Evolutionary conservation across 2,329 filamentous ascomycete species (phyloP), one percentile per base, ranked within the genome.

Genomic region (Stylonectria norvegica): DNA sequence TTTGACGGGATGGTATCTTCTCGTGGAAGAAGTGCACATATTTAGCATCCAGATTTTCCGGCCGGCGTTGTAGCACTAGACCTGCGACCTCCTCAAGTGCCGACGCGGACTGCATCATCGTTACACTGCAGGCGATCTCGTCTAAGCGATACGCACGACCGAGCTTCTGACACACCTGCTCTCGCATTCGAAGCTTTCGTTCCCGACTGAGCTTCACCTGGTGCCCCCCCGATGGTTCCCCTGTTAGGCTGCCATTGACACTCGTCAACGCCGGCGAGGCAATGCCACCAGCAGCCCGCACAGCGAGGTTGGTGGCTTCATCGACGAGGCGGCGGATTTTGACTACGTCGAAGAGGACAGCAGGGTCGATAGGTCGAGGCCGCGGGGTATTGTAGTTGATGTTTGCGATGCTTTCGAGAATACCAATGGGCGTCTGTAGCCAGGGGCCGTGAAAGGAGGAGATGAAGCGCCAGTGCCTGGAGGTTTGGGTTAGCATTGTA

Each of bases 11-110:
- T 2, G 86, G 85, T 18, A 93, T 90, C 75, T 91, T 93, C 65
- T 94, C 86, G 65, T 91, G 86, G 63, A 94, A 94, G 67, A 91
- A 93, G 60, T 93, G 85, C n/a, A 93, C 88, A 59, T 93, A 93
- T 62, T 84, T 85, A 19, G 86, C 88, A 56, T 93, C 85, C 30
- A 72, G 65, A 56, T 89, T 81, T 36, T 73, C 61, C n/a, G 79
- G 72, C 45, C 78, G 82, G 45, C 86, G 74, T 60, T 86, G 80
- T 46, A 93, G 66, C 20, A 94, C 87, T 46, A 85, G 70, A 5
- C 76, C 73, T 3, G 84, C 86, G 3, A 93, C 83, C 43, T 88
- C 84, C 53, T 93, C 86, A 10, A 94, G 68, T 0, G 84, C 80
- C 14, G 84, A 86, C 1, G 86, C 81, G 40, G 82, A 81, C 66